Percentiles rank a stretch among this genome's conserved stretches.
phyloP scores from a whole-genome alignment of 441 rosid genomes.

The Lepidium campestre region DNA sequence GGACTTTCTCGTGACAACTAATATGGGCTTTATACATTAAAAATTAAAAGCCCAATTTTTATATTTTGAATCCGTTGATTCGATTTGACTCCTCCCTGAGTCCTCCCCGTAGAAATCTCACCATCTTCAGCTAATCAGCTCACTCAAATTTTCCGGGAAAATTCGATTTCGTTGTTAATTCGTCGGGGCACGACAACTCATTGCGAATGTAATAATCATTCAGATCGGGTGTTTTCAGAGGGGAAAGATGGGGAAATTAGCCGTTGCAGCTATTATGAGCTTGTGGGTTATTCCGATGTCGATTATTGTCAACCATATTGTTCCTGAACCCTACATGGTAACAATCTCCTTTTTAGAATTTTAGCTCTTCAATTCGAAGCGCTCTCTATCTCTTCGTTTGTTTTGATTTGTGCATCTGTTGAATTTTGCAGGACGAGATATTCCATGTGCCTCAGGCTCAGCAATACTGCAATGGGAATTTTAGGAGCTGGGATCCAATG shows the following conservation, averaged over 20 bases:
- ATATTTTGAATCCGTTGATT: not conserved
- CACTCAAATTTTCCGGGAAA: constrained; percentile 14
- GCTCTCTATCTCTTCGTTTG: not conserved
- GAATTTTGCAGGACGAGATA: constrained; percentile 75
- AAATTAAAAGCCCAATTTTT: constrained; percentile 4
- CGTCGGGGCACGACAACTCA: not conserved
- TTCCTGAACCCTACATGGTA: constrained; percentile 88
- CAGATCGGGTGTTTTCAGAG: not conserved
- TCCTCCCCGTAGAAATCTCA: constrained; percentile 6
- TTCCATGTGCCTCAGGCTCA: constrained; percentile 92
- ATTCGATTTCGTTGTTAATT: not conserved
- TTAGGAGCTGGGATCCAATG: constrained; percentile 96
- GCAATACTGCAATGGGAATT: constrained; percentile 69
- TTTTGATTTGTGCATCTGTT: not conserved
- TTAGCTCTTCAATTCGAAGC: too few relatives aligned
- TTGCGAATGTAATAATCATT: not conserved
- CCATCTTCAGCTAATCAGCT: not conserved
- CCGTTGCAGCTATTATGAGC: constrained; percentile 62
- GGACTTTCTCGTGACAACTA: not conserved
- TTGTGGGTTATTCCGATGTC: constrained; percentile 68
- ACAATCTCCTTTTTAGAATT: not conserved
- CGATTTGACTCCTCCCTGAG: not conserved
- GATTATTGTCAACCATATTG: constrained; percentile 58
- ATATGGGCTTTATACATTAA: not conserved
- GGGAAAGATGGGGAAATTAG: constrained; percentile 51